A percentile compares a stretch with the other conserved stretches of the same genome.
phyloP scores from a whole-genome alignment of 75 land plant species.

The Cryptomeria japonica region DNA sequence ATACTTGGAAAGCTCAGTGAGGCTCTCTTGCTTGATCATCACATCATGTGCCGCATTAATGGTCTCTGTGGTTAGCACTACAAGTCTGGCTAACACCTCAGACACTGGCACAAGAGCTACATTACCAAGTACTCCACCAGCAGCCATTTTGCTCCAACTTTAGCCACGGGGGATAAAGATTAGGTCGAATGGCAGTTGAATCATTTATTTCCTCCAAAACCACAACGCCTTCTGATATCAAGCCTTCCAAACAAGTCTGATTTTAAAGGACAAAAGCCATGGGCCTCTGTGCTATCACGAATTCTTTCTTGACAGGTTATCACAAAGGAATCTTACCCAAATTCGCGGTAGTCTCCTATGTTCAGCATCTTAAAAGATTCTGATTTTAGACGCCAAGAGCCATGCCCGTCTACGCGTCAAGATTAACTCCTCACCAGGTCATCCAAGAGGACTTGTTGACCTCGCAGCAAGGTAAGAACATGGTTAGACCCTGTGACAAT shows the following conservation, averaged over 20 bases:
- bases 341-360: background rate
- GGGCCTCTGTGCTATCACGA: background rate
- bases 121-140: conserved; percentile 23
- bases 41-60: conserved; percentile 51
- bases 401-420: background rate
- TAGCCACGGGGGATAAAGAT: background rate
- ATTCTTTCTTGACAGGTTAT: background rate
- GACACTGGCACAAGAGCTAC: conserved; percentile 47
- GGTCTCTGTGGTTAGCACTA: conserved; percentile 32
- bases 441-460: background rate
- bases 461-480: background rate
- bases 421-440: background rate
- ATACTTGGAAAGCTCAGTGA: conserved; percentile 43
- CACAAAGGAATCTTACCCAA: background rate
- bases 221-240: background rate
- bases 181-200: background rate
- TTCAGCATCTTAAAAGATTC: background rate
- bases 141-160: background rate
- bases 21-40: conserved; percentile 53
- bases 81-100: conserved; percentile 42
- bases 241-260: background rate
- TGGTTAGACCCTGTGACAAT: background rate
- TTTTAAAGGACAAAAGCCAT: background rate
- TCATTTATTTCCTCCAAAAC: background rate
- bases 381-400: background rate